phyloP scores from a whole-genome alignment of 1,139 yeast genomes.

The Yamadazyma atlantica region DNA sequence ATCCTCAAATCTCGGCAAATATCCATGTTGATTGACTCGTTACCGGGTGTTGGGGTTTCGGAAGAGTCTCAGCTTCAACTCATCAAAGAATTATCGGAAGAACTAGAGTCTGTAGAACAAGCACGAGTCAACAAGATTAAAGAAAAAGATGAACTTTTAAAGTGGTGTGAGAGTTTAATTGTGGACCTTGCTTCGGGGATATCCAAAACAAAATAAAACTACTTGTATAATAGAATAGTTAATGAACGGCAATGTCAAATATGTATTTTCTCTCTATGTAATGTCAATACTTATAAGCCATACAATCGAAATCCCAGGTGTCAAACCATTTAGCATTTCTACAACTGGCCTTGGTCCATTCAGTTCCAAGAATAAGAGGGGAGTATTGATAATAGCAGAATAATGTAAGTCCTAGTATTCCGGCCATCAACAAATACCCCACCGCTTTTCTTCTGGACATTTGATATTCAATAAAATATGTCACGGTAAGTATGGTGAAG shows the following conservation, averaged over 20 bases:
- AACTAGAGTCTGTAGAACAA: slow-evolving; percentile 61
- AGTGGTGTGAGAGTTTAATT: slow-evolving; percentile 70
- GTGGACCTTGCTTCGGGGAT: slow-evolving; percentile 59
- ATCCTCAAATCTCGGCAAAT: slow-evolving; percentile 86
- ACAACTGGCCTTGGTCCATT: slow-evolving; percentile 33
- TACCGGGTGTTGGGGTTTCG: slow-evolving; percentile 91
- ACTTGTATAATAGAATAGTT: neutral
- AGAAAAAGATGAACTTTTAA: slow-evolving; percentile 64
- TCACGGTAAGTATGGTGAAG: slow-evolving; percentile 31
- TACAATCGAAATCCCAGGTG: slow-evolving; percentile 40
- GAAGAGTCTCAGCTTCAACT: slow-evolving; percentile 68
- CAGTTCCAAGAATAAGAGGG: slow-evolving; percentile 37
- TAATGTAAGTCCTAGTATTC: slow-evolving; percentile 12
- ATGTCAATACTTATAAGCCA: neutral
- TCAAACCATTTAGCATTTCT: slow-evolving; percentile 28
- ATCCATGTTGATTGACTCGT: slow-evolving; percentile 76
- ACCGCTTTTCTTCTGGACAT: slow-evolving; percentile 18
- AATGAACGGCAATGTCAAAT: too few relatives aligned
- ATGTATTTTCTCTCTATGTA: too few relatives aligned
- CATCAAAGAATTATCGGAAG: slow-evolving; percentile 63
- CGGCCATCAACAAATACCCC: slow-evolving; percentile 19
- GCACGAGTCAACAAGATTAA: slow-evolving; percentile 57
- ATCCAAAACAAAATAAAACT: slow-evolving; percentile 29
- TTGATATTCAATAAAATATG: slow-evolving; percentile 34
- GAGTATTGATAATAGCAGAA: slow-evolving; percentile 22